Evolutionary conservation across 2,329 filamentous ascomycete genomes (phyloP).

Genomic region (Fusarium anguioides): DNA sequence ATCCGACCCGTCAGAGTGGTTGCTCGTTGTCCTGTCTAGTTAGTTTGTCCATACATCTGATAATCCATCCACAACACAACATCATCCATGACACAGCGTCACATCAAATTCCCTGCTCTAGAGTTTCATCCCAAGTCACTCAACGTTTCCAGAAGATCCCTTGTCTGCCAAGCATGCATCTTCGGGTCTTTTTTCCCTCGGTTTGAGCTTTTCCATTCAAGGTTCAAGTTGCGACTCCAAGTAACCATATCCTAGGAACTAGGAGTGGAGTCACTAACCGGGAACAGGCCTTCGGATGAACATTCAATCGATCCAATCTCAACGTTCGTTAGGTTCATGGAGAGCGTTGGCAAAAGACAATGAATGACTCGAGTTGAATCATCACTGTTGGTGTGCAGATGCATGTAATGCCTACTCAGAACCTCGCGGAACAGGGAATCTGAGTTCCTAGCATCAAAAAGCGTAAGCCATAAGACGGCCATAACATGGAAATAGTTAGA

Average conservation of each 20-base stretch:
- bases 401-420: not conserved
- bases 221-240: constrained; percentile 19
- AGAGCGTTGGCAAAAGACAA: not conserved
- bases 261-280: constrained; percentile 4
- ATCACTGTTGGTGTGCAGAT: constrained; percentile 1
- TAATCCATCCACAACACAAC: not conserved
- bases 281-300: constrained; percentile 12
- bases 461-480: not conserved
- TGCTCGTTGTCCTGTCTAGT: no score
- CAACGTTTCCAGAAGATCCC: constrained; percentile 25
- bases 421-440: not conserved
- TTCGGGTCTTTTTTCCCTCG: constrained; percentile 31
- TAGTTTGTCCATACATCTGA: no score
- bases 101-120: constrained; percentile 5
- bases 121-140: constrained; percentile 37
- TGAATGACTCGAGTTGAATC: constrained; percentile 23
- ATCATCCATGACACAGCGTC: constrained; percentile 6
- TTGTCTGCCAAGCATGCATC: constrained; percentile 22
- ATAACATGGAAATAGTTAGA: constrained; percentile 16
- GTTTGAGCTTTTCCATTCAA: constrained; percentile 29
- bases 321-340: constrained; percentile 29
- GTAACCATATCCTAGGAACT: constrained; percentile 7
- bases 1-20: constrained; percentile 16
- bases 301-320: constrained; percentile 29
- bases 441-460: constrained; percentile 2